phyloP scores from a whole-genome alignment of 2,329 filamentous ascomycete genomes.

The Periconia sp. region DNA sequence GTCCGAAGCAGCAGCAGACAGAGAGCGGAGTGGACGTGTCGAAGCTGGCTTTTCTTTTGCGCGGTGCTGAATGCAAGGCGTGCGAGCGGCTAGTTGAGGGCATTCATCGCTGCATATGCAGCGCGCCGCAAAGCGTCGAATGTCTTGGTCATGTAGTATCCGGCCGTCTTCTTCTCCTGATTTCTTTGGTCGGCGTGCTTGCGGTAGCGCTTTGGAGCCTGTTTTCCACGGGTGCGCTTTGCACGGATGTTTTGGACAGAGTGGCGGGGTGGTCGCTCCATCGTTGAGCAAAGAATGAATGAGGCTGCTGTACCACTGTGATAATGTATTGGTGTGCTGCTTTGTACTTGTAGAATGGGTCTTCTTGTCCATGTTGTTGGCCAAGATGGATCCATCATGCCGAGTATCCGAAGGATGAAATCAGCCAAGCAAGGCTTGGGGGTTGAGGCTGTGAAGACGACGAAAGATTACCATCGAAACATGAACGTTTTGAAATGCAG shows the following conservation, averaged over 20 bases:
- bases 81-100: no score
- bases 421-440: constrained; percentile 21
- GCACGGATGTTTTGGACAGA: constrained; percentile 22
- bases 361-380: no score
- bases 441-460: not conserved
- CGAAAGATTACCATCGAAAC: not conserved
- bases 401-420: constrained; percentile 15
- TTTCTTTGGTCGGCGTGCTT: constrained; percentile 18
- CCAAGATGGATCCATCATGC: constrained; percentile 2
- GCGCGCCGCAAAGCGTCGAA: not conserved
- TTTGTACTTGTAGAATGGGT: no score
- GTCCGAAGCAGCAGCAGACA: no score
- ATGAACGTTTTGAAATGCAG: no score
- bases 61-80: no score
- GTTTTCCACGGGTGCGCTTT: constrained; percentile 20
- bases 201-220: constrained; percentile 23
- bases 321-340: no score
- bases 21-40: no score
- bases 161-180: constrained; percentile 11
- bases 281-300: not conserved
- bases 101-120: not conserved
- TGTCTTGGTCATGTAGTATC: constrained; percentile 10
- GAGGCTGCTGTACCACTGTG: no score
- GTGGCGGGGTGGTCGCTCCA: constrained; percentile 20
- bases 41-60: no score